Conservation (phyloP, 129 eudicot species). For the Flaveria bidentis region DNA sequence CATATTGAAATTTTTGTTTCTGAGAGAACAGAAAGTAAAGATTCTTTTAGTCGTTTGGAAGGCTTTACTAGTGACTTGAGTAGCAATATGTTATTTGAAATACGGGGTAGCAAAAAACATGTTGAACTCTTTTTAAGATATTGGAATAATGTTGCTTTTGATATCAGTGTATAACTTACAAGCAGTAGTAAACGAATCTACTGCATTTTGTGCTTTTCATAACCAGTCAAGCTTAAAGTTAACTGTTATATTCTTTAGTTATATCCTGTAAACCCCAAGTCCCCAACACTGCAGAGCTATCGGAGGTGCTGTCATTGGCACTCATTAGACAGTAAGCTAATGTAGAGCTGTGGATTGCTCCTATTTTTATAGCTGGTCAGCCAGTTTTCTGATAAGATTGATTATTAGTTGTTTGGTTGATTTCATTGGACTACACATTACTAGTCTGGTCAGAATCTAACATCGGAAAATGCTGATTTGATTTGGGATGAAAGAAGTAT, state of each 20-base stretch:
- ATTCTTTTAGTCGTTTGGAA: neutral
- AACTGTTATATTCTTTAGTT: slow-evolving; percentile 10
- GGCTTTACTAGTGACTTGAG: neutral
- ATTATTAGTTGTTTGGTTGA: slow-evolving; percentile 12
- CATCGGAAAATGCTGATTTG: slow-evolving; percentile 9
- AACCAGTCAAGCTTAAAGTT: slow-evolving; percentile 11
- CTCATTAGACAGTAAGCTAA: neutral
- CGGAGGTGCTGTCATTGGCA: slow-evolving; percentile 7
- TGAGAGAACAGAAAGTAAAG: neutral
- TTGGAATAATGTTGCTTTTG: neutral
- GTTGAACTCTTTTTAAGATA: neutral
- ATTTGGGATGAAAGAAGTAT: slow-evolving; percentile 16
- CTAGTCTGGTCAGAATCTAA: neutral
- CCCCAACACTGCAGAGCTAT: neutral
- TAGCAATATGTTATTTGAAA: neutral
- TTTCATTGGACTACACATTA: slow-evolving; percentile 15
- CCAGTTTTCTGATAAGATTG: slow-evolving; percentile 10
- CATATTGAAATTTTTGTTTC: neutral
- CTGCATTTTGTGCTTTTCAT: neutral
- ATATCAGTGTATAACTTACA: neutral
- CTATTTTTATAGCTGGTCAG: slow-evolving; percentile 4
- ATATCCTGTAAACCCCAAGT: neutral
- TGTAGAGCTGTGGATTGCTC: neutral
- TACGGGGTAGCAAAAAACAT: slow-evolving; percentile 1
- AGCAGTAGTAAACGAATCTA: neutral